Evolutionary conservation across 169 alveolate genomes (phyloP).

Genomic region (Babesia divergens): DNA sequence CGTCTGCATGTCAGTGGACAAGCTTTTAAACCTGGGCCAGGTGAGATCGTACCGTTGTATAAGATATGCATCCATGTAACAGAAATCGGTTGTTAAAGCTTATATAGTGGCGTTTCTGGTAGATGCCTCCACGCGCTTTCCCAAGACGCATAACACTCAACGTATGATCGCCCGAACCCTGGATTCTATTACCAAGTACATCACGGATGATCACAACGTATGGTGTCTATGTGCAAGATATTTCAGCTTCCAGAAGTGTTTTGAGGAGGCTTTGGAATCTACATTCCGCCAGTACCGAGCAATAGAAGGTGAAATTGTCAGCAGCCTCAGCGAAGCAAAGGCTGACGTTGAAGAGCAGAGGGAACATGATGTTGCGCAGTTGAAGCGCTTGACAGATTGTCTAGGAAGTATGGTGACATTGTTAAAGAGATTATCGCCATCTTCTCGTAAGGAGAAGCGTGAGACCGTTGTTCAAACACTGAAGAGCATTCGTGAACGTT

Average conservation of each 20-base stretch:
- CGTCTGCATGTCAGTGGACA: conserved; percentile 60
- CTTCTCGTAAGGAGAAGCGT: conserved; percentile 17
- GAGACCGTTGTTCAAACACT: conserved; percentile 32
- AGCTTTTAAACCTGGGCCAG: conserved; percentile 58
- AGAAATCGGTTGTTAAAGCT: conserved; percentile 54
- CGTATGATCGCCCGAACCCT: conserved; percentile 62
- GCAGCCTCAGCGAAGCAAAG: conserved; percentile 28
- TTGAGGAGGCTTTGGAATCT: conserved; percentile 46
- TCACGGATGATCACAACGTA: conserved; percentile 50
- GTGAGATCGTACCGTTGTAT: conserved; percentile 46
- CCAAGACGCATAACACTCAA: conserved; percentile 29
- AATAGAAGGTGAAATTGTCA: conserved; percentile 28
- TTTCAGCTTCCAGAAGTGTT: conserved; percentile 34
- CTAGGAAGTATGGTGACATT: conserved; percentile 46
- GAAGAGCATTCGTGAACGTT: conserved; percentile 27
- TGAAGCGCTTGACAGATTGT: conserved; percentile 29
- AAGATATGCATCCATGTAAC: conserved; percentile 17
- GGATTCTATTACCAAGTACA: conserved; percentile 29
- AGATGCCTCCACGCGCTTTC: conserved; percentile 22
- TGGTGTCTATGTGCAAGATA: conserved; percentile 54
- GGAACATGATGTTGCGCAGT: conserved; percentile 38
- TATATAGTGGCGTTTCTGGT: conserved; percentile 47
- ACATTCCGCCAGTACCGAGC: conserved; percentile 52
- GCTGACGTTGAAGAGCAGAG: conserved; percentile 26
- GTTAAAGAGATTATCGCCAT: conserved; percentile 22